phyloP scores from a whole-genome alignment of 495 filamentous ascomycete species.

The Neurospora sp. region DNA sequence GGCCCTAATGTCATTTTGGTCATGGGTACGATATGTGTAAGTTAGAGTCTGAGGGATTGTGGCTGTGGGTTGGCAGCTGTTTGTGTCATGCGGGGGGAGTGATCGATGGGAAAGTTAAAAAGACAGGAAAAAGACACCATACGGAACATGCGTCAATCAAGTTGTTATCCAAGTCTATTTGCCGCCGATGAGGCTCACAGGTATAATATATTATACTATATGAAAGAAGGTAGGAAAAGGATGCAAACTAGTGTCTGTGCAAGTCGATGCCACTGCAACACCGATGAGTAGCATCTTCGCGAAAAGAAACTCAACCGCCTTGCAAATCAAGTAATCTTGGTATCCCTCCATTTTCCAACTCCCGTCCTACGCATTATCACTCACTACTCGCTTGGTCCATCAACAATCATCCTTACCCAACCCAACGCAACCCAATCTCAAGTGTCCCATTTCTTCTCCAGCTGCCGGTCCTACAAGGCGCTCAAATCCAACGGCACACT shows the following conservation, averaged over 20 bases:
- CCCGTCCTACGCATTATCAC: neutral
- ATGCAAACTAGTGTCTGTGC: neutral
- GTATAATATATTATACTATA: neutral
- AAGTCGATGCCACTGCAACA: neutral
- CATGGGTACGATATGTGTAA: too few species aligned
- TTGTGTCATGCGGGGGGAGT: too few species aligned
- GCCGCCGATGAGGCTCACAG: neutral
- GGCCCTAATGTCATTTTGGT: too few species aligned
- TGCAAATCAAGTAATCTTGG: neutral
- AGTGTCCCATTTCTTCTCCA: neutral
- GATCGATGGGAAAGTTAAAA: neutral
- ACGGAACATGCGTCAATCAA: neutral
- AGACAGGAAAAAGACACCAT: neutral
- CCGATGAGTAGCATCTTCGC: neutral
- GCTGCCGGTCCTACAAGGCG: constrained; percentile 17
- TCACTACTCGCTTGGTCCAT: neutral
- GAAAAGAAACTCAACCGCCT: neutral
- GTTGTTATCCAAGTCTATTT: neutral
- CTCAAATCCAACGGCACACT: constrained; percentile 86
- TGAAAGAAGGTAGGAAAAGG: neutral
- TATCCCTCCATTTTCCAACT: neutral
- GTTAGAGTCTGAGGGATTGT: too few species aligned
- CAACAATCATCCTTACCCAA: neutral
- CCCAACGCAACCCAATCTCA: neutral
- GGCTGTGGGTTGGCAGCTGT: too few species aligned